Base-by-base conservation (phyloP, 2,329 filamentous ascomycete species). In the Cladosporium velox region DNA sequence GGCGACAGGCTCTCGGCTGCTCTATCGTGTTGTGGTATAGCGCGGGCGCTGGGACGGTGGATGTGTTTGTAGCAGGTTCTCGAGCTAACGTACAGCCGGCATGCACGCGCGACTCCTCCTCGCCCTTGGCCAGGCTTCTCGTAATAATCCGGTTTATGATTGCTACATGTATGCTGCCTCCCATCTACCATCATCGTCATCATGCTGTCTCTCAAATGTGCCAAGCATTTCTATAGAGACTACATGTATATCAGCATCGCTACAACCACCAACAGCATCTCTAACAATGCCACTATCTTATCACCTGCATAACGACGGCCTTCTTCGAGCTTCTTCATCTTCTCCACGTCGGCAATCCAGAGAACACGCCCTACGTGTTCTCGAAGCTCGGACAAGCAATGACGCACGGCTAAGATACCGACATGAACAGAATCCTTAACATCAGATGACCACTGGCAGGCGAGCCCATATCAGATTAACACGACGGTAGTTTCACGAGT, bases 21-120 rank as follows among this genome's bases (percentile, higher is more conserved):
- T 44, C 58, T 41, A 44, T 60, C 58, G 58, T 32, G 26, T 55
- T 55, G 26, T 55, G 52, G 52, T 55, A 55, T 55, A 55, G 52
- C 52, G 52, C 52, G 52, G 52, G 52, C 52, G 52, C 52, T 55
- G 52, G 15, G 52, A 55, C 18, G 21, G 52, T 60, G 58, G 58
- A 49, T 44, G 38, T 60, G 58, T 60, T 49, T 44, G 58, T 60
- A 38, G 58, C 58, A 41, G 38, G 28, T 21, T 21, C 24, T 35
- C 26, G 28, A 60, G 58, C 58, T 60, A 44, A 32, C 12, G 52
- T 21, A 8, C 30, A 55, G 18, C 52, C 52, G 30, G 10, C 52
- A 55, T 34, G 52, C 28, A 21, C 52, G 52, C 52, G 52, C 52
- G 28, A 55, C 52, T 55, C 26, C 52, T 32, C 32, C 18, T 32